Evolutionary conservation across 371 early-diverging fungal species (phyloP), one percentile per base, ranked within the genome.

Genomic region (Mortierella sp.): DNA sequence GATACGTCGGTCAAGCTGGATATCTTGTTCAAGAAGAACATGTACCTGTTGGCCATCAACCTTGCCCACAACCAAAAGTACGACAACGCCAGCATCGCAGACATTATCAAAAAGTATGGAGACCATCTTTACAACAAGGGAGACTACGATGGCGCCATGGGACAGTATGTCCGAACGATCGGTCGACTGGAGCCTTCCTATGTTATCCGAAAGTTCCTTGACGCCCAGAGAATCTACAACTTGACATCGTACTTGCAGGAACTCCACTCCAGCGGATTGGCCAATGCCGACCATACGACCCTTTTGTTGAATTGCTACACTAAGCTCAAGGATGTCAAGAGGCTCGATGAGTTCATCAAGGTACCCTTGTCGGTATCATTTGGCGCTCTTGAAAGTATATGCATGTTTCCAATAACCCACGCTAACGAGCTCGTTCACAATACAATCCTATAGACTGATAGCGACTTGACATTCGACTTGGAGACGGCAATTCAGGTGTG

Each of bases 261-360:
- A 75, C 91, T 98, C 1, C 98, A 98, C 84, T 93, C 95, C 1
- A 90, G 93, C 32, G 93, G 95, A 0, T 89, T 97, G 46, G 98
- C 98, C 1, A 97, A 96, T 75, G 92, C 95, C 18, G 98, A 98
- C 84, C 98, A 98, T 87, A 98, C 98, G 0, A 98, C 98, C 0
- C 87, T 98, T 63, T 88, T 99, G 43, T 90, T 99, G n/a, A 98
- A 98, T 83, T 99, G 99, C 91, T 99, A 98, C 86, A 96, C 98
- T 32, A 98, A 98, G 85, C 91, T 97, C 24, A 95, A 96, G 81
- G 98, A 97, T 88, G 95, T 94, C 14, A 91, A 92, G 56, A 88
- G 94, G 16, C 88, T 97, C 29, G 96, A 97, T 84, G 92, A 93
- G 81, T 98, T 99, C 81, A 95, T 99, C 77, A 95, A 96, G 91